Evolutionary conservation across 1,139 yeast genomes (phyloP).

Genomic region (Lodderomyces jiufengensis): DNA sequence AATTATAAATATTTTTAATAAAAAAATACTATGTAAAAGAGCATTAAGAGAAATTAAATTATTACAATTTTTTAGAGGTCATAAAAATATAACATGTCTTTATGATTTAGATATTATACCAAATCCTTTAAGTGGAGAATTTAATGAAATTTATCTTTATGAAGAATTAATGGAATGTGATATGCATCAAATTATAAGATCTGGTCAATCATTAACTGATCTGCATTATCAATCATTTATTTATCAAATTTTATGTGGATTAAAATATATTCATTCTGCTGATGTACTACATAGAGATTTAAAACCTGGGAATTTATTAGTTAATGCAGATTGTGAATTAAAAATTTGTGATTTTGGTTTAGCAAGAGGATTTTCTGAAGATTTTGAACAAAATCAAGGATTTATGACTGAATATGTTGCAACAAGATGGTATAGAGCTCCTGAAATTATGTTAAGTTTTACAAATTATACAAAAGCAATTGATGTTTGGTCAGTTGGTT

Average conservation of each 20-base stretch:
- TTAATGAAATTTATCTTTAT: conserved; percentile 87
- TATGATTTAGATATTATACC: conserved; percentile 91
- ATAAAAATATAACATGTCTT: conserved; percentile 86
- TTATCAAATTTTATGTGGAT: conserved; percentile 88
- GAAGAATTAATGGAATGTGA: conserved; percentile 98
- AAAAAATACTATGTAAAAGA: conserved; percentile 82
- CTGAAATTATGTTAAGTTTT: conserved; percentile 92
- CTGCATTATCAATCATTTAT: conserved; percentile 91
- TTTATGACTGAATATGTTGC: conserved; percentile 96
- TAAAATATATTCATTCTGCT: conserved; percentile 86
- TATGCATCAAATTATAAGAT: conserved; percentile 92
- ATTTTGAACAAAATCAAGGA: conserved; percentile 84
- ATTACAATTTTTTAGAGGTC: conserved; percentile 87
- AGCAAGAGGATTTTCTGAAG: conserved; percentile 89
- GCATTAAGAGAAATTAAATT: conserved; percentile 86
- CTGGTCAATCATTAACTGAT: conserved; percentile 91
- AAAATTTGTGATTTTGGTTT: conserved; percentile 96
- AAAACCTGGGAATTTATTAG: conserved; percentile 89
- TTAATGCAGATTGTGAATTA: conserved; percentile 93
- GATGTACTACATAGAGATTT: conserved; percentile 92
- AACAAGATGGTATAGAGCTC: conserved; percentile 97
- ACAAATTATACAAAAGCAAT: conserved; percentile 94
- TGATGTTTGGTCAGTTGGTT: conserved; percentile 96
- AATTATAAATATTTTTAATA: conserved; percentile 86
- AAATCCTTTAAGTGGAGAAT: conserved; percentile 62